Percentiles rank a stretch among this genome's conserved stretches.
phyloP scores from a whole-genome alignment of 352 stramenopile species.

The Globisporangium cystogenes region DNA sequence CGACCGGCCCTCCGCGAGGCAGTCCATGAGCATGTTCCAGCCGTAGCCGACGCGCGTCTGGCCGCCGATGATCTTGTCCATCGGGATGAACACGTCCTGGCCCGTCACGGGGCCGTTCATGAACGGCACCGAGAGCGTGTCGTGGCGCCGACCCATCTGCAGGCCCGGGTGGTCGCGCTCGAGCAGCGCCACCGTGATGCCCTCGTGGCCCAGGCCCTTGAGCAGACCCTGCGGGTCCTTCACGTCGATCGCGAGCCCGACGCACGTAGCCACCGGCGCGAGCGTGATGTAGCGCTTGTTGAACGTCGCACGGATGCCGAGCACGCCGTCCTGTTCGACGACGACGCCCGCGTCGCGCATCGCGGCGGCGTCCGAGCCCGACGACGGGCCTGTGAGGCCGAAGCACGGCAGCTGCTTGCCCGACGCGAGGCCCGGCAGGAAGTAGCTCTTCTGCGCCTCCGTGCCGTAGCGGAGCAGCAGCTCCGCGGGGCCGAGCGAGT shows the following conservation, averaged over 20 bases:
- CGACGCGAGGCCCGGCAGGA: conserved; percentile 89
- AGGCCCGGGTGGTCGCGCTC: conserved; percentile 94
- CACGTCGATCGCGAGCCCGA: conserved; percentile 96
- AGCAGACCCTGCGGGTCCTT: conserved; percentile 94
- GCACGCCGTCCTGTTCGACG: conserved; percentile 90
- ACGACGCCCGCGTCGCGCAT: conserved; percentile 95
- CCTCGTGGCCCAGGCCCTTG: conserved; percentile 90
- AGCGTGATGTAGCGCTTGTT: conserved; percentile 99
- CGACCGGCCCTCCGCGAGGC: conserved; percentile 94
- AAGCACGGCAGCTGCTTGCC: conserved; percentile 97
- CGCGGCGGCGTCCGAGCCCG: conserved; percentile 92
- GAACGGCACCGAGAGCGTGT: conserved; percentile 94
- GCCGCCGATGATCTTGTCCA: conserved; percentile 96
- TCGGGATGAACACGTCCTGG: conserved; percentile 97
- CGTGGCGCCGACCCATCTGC: conserved; percentile 94
- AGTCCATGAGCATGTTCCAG: conserved; percentile 99
- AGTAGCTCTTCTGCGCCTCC: conserved; percentile 95
- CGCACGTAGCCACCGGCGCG: conserved; percentile 94
- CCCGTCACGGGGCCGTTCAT: conserved; percentile 98
- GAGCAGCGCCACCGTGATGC: conserved; percentile 96
- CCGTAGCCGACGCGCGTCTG: conserved; percentile 95
- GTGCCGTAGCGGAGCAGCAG: conserved; percentile 95
- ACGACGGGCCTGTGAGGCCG: conserved; percentile 93
- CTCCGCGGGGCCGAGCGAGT: conserved; percentile 96
- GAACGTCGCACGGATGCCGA: conserved; percentile 95